Base-by-base conservation (phyloP, 495 filamentous ascomycete species). In the Hapsidospora chrysogenum region DNA sequence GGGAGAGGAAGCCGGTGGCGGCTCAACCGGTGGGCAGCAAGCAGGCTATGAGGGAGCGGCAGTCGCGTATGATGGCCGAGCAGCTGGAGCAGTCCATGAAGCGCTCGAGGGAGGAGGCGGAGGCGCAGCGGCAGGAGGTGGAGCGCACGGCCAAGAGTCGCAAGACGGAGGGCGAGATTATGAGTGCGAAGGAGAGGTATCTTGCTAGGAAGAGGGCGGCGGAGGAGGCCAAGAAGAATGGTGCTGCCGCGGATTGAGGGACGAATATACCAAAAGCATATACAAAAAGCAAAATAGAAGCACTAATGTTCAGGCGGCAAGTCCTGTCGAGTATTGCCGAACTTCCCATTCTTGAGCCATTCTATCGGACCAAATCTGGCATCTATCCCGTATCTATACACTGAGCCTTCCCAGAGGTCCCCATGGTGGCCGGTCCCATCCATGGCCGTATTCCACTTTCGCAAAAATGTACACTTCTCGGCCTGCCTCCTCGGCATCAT, bases 121-220 rank as follows among this genome's bases (percentile, higher is more conserved):
- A 80, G 38, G 72, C 72, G 32, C 78, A 80, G 38, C 54, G 56
- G 46, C 56, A 68, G 48, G 77, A 76, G 58, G 47, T 77, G 17
- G 82, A 84, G 46, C 65, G 83, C 36, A 71, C 72, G 33, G 67
- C 65, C 29, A 93, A 92, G 69, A 70, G 61, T 39, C 55, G 64
- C 26, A 76, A 76, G 63, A 82, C 85, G 4, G 71, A 78, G 38
- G 61, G 63, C 15, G 89, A 97, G 45, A 80, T 96, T 19, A 78
- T 66, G 50, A 80, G 80, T 49, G 86, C 86, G 5, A 79, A 73
- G 52, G 86, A 93, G 63, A 65, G 86, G 40, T 95, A 85, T 53
- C 54, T 95, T 42, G 79, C 81, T 36, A 63, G 86, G 52, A 93
- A 92, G 62, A 68, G 60, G 41, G 80, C 82, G 42, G 72, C 76